These are phyloP conservation scores for Tetradesmus lagerheimii DNA, from an alignment of 139 green algal species.

Conservation along the genomic window DNA sequence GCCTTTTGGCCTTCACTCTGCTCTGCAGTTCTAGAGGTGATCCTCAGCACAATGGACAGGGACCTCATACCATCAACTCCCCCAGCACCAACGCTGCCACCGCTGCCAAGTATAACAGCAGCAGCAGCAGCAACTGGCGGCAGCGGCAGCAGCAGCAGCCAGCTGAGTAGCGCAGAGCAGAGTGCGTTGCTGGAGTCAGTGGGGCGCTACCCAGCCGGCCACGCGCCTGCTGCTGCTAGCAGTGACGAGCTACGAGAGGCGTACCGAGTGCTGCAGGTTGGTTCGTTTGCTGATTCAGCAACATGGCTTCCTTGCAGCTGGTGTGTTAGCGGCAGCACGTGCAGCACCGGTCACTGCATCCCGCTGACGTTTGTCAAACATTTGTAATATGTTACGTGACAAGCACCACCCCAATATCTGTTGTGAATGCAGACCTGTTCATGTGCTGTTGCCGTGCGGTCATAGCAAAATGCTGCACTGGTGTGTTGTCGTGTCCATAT, in stretches of 20 bases:
- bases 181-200: not conserved
- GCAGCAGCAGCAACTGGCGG: not conserved
- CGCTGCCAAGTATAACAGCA: not conserved
- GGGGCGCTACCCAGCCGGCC: conserved; percentile 35
- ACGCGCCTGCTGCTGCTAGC: conserved; percentile 32
- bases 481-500: too few relatives aligned
- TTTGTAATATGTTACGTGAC: too few relatives aligned
- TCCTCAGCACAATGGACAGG: conserved; percentile 38
- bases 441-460: too few relatives aligned
- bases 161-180: not conserved
- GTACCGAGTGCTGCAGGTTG: conserved; percentile 39
- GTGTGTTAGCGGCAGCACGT: too few relatives aligned
- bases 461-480: too few relatives aligned
- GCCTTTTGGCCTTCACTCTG: not conserved
- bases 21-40: conserved; percentile 38
- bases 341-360: not conserved
- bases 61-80: conserved; percentile 13
- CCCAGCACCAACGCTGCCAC: not conserved
- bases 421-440: too few relatives aligned
- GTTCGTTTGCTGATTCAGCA: not conserved
- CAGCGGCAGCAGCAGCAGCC: conserved; percentile 27
- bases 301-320: too few relatives aligned
- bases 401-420: too few relatives aligned
- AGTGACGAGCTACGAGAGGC: conserved; percentile 34
- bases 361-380: not conserved